A percentile compares a stretch with the other conserved stretches of the same genome.
These are phyloP conservation scores for Arthonia radiata DNA, from an alignment of 495 filamentous ascomycete genomes.

Conservation along the genomic window DNA sequence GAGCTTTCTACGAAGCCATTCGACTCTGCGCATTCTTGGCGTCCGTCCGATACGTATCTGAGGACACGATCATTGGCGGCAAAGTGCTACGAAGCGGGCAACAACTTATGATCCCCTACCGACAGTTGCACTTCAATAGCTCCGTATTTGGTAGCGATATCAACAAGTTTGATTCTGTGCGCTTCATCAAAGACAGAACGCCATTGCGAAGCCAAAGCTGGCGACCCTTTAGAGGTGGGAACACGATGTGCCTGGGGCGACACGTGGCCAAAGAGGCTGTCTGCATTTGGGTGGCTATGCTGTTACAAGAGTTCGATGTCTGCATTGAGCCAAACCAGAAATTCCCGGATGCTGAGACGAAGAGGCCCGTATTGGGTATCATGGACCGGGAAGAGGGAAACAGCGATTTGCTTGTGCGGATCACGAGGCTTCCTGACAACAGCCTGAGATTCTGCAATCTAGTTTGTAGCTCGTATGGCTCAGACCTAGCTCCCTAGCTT, in stretches of 20 bases:
- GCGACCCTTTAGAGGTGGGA: conserved; percentile 13
- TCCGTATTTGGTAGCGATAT: conserved; percentile 6
- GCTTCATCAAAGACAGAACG: too few relatives aligned
- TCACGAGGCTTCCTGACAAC: too few relatives aligned
- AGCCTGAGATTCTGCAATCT: too few relatives aligned
- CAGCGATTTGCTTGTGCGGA: conserved; percentile 5
- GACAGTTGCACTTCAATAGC: conserved; percentile 12
- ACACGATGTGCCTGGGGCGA: conserved; percentile 12
- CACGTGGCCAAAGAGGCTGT: conserved; percentile 7
- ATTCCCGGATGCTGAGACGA: conserved; percentile 7
- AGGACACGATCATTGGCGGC: conserved; percentile 6
- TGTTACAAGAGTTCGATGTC: conserved; percentile 9
- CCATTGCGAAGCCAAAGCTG: conserved; percentile 7
- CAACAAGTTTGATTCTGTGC: conserved; percentile 6
- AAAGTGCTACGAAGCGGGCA: conserved; percentile 7
- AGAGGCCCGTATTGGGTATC: conserved; percentile 10
- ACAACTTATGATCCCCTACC: conserved; percentile 12
- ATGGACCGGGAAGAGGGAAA: too few relatives aligned
- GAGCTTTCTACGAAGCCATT: conserved; percentile 7
- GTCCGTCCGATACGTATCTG: conserved; percentile 7
- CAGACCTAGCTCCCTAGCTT: too few relatives aligned
- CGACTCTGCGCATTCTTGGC: conserved; percentile 5
- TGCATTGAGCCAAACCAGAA: too few relatives aligned
- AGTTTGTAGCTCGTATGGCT: too few relatives aligned
- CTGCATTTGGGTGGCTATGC: conserved; percentile 9